Evolutionary conservation across 208 protist species (phyloP).

Genomic region (Porcisia hertigi): DNA sequence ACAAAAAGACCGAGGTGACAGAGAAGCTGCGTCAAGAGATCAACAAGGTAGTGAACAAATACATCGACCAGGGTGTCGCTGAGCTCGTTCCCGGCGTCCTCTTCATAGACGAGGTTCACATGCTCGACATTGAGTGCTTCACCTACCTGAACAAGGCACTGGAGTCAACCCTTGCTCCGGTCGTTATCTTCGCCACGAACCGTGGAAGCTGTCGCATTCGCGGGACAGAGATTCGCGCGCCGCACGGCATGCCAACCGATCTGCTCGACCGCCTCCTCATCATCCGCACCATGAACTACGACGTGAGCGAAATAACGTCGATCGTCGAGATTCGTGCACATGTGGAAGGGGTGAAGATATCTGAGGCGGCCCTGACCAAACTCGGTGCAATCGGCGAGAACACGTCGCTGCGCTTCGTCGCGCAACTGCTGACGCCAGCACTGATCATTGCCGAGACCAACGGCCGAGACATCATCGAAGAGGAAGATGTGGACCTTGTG

Average conservation of each 20-base stretch:
- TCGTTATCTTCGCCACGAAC: conserved; percentile 99
- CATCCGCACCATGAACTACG: conserved; percentile 98
- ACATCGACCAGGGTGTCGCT: conserved; percentile 99
- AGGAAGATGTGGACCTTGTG: conserved; percentile 95
- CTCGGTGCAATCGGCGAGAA: conserved; percentile 93
- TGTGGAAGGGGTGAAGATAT: conserved; percentile 95
- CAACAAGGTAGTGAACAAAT: conserved; percentile 99
- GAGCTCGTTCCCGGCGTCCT: conserved; percentile 99
- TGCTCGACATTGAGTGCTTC: conserved; percentile 99
- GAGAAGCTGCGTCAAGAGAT: conserved; percentile 99
- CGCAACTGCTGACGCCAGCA: conserved; percentile 98
- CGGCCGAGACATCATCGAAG: conserved; percentile 88
- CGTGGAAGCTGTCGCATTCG: conserved; percentile 96
- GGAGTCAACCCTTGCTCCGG: conserved; percentile 98
- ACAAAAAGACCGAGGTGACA: conserved; percentile 99
- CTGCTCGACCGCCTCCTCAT: conserved; percentile 99
- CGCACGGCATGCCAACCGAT: conserved; percentile 99
- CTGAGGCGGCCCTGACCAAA: conserved; percentile 87
- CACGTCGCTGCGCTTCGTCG: conserved; percentile 96
- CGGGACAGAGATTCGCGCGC: conserved; percentile 97
- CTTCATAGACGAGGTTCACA: conserved; percentile 99
- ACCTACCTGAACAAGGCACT: conserved; percentile 99
- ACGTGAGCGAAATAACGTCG: conserved; percentile 94
- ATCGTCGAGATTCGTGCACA: conserved; percentile 96
- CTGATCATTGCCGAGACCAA: conserved; percentile 95